Evolutionary conservation across 345 rosid genomes (phyloP), one percentile per base, ranked within the genome.

Genomic region (Hevea brasiliensis): DNA sequence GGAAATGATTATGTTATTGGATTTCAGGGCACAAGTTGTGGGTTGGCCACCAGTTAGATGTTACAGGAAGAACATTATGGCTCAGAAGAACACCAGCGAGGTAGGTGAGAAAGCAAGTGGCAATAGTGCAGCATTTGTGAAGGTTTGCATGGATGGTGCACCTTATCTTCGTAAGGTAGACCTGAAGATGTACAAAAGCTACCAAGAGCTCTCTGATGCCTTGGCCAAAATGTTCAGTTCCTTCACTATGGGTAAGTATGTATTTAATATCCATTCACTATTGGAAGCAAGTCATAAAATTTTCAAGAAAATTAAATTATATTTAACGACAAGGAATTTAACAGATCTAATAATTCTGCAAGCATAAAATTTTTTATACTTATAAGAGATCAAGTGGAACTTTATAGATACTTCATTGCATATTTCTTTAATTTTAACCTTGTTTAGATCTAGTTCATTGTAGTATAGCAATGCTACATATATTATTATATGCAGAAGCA

Each of bases 31-130:
- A 20, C 97, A 94, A 78, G 94, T 94, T 20, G 93, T 94, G 71
- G 98, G 98, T 50, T 94, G 98, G 98, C 98, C 98, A 66, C 97
- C 98, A 12, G 97, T 94, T 78, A 77, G 98, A 73, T 87, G 90
- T 32, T 94, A 88, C 83, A 77, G 98, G 82, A 94, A 89, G 92
- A 94, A 94, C 85, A 72, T 89, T 14, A 88, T 94, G 93, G 85
- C 89, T 47, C 87, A 93, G 72, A 89, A 87, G 81, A 85, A 58
- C 66, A 81, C 71, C 48, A 60, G 51, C 0, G 80, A 84, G 72
- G 81, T 79, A 51, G 56, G 32, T 32, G 86, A 76, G 70, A 61
- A 78, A 74, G 77, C 68, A 6, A 83, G 81, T 20, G 37, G 81
- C 32, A 62, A 76, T 9, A 56, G 80, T 11, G 94, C 85, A 35